Evolutionary conservation across 2,329 filamentous ascomycete species (phyloP), one percentile per base, ranked within the genome.

Genomic region (Aspergillus transmontanensis): DNA sequence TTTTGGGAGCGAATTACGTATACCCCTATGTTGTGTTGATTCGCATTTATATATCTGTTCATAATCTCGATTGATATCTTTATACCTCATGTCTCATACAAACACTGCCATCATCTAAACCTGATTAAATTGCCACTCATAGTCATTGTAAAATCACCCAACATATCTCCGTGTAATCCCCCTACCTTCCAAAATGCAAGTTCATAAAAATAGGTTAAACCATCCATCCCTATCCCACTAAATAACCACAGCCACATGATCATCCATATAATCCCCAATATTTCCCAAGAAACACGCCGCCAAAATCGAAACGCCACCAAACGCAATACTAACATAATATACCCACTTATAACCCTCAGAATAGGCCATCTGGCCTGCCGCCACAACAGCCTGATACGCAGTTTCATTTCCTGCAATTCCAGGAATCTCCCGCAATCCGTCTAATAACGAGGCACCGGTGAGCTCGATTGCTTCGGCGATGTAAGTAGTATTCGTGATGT

Each of bases 251-350:
- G 84, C 84, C 34, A 87, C 81, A 73, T 86, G 82, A 64, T 87
- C 83, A 71, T 86, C 83, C 83, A 88, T 86, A 66, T 85, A 86
- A 72, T 82, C 75, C 43, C 77, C 79, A 59, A 90, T 87, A 68
- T 89, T 83, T 1, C 84, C 85, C 72, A 90, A 73, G 66, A 89
- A 87, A 61, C 84, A 79, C 60, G 85, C 83, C 0, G 86, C 81
- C n/a, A 88, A 57, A 55, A 89, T 85, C 6, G 83, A 82, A 0
- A 87, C 71, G 0, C 66, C 79, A 0, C 88, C 88, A 72, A 89
- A 90, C 0, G 83, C 86, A 71, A 90, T 87, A 71, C 85, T 88
- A 30, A 81, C 80, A 72, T 86, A 86, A 71, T 89, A 90, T 4
- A 88, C 86, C 70, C 81, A 88, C 54, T 84, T 83, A 66, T 89